A percentile compares a stretch with the other conserved stretches of the same genome.
Conservation (phyloP, 257 asterid species). For the Solanum okadae region DNA sequence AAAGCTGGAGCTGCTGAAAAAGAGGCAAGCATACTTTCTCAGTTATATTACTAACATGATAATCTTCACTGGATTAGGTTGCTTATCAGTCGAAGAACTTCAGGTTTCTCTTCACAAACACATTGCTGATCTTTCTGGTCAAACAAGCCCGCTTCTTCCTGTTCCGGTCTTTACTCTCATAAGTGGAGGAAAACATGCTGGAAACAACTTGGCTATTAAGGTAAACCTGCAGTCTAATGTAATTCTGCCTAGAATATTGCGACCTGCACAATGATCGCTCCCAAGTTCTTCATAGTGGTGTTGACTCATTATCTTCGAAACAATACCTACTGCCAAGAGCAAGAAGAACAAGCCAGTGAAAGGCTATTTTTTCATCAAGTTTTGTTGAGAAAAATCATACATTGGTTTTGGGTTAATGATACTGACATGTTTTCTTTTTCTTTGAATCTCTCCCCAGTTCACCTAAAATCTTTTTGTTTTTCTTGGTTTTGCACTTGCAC, state of each 20-base stretch:
- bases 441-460: neutral
- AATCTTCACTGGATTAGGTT: neutral
- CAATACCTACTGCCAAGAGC: neutral
- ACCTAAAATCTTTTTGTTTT: neutral
- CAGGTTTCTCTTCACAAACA: slow-evolving; percentile 96
- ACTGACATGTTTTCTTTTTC: neutral
- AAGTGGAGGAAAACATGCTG: slow-evolving; percentile 90
- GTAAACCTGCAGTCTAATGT: slow-evolving; percentile 21
- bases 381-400: neutral
- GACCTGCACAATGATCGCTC: neutral
- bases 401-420: neutral
- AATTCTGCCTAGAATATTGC: neutral
- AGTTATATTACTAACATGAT: neutral
- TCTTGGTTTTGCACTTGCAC: neutral
- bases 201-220: slow-evolving; percentile 70
- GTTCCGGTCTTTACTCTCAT: slow-evolving; percentile 88
- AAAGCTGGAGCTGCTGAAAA: slow-evolving; percentile 99
- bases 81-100: slow-evolving; percentile 5
- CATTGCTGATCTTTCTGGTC: slow-evolving; percentile 92
- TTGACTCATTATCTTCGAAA: neutral
- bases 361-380: neutral
- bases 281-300: neutral
- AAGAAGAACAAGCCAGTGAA: neutral
- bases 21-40: slow-evolving; percentile 43
- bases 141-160: slow-evolving; percentile 58